These are phyloP conservation scores for Dendrobium catenatum DNA, from an alignment of 106 monocot genomes.

Conservation along the genomic window DNA sequence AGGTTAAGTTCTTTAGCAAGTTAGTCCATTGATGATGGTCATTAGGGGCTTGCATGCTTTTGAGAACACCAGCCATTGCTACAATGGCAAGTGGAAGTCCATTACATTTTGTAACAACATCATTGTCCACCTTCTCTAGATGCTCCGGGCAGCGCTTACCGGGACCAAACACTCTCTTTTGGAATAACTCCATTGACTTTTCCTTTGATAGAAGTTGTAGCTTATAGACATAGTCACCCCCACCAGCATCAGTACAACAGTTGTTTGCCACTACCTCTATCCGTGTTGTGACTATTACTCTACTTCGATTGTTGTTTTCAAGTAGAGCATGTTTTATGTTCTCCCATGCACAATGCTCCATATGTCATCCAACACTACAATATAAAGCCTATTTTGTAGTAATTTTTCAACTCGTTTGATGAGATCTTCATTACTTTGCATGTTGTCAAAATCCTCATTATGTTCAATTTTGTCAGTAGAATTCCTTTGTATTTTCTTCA, in stretches of 20 bases:
- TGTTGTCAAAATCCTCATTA: too few relatives aligned
- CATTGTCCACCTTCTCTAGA: not conserved
- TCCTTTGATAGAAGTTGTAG: not conserved
- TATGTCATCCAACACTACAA: too few relatives aligned
- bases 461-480: not conserved
- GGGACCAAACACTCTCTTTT: not conserved
- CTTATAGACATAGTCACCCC: constrained; percentile 2
- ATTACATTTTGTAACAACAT: constrained; percentile 21
- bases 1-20: not conserved
- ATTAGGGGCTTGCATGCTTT: not conserved
- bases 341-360: too few relatives aligned
- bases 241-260: not conserved
- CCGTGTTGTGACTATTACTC: constrained; percentile 7
- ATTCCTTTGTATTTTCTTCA: not conserved
- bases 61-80: not conserved
- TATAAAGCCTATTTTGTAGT: constrained; percentile 10
- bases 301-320: not conserved
- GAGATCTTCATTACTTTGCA: constrained; percentile 5
- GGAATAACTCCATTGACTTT: too few relatives aligned
- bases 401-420: constrained; percentile 7
- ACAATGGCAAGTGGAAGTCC: too few relatives aligned
- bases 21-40: constrained; percentile 1
- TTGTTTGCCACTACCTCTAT: constrained; percentile 8
- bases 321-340: too few relatives aligned
- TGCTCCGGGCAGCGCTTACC: constrained; percentile 1